Evolutionary conservation across 345 rosid genomes (phyloP).

Genomic region (Aethionema arabicum): DNA sequence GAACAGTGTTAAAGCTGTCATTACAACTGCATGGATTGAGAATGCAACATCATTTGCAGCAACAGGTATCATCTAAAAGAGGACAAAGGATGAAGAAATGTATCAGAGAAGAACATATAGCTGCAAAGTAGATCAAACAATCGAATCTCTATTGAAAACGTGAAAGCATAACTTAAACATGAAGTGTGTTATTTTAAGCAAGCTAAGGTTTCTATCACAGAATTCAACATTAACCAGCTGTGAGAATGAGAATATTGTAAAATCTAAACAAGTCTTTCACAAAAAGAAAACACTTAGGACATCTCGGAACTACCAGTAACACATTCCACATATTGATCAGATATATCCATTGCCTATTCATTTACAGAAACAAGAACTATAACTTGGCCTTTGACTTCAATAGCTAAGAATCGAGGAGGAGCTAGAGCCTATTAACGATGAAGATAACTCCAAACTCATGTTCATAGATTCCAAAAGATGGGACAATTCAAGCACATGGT

Average conservation of each 20-base stretch:
- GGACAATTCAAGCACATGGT: not conserved
- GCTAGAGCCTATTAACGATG: too few species aligned
- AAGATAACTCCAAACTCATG: not conserved
- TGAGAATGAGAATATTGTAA: too few species aligned
- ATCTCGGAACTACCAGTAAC: too few species aligned
- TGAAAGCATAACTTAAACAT: not conserved
- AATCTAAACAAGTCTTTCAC: too few species aligned
- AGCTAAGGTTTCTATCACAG: not conserved
- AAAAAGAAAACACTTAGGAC: too few species aligned
- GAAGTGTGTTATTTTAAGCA: not conserved
- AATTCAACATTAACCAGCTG: not conserved
- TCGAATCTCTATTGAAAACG: not conserved
- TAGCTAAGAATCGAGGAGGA: not conserved
- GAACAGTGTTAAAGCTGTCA: slow-evolving; percentile 62
- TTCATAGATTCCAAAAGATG: not conserved
- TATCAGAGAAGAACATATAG: not conserved
- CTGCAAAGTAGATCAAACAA: slow-evolving; percentile 4
- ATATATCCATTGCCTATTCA: not conserved
- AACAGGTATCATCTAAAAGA: slow-evolving; percentile 87
- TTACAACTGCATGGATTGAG: slow-evolving; percentile 82
- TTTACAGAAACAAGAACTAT: not conserved
- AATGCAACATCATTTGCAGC: slow-evolving; percentile 94
- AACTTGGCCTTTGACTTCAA: not conserved
- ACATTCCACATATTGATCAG: too few species aligned
- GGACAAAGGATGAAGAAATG: not conserved